Evolutionary conservation across 2,329 filamentous ascomycete genomes (phyloP), one percentile per base, ranked within the genome.

Genomic region (Byssoonygena ceratinophila): DNA sequence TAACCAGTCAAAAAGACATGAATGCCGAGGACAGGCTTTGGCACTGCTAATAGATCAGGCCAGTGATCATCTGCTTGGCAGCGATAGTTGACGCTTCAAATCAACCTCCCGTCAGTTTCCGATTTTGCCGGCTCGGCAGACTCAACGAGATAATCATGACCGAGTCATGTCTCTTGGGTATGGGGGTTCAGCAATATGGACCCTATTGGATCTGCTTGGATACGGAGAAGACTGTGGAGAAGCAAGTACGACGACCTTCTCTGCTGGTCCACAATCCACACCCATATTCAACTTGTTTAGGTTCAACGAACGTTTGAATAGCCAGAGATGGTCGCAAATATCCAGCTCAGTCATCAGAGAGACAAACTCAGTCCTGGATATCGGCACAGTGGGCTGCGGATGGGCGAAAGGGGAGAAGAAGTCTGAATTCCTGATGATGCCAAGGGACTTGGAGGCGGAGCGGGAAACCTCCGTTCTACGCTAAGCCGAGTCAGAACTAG

Each of bases 1-100:
- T 16, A 6, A 2, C 18, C 27, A 34, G 18, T n/a, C n/a, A 36
- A 36, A 31, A 8, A 16, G n/a, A 18, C 14, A 9, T 18, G n/a
- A 5, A 40, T 22, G 12, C 32, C 12, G 46, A 39, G 46, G 14
- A 16, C 32, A 11, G 2, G 9, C 8, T 48, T n/a, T 27, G 3
- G 3, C 4, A 1, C 37, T 2, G 32, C 36, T 22, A 41, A 16
- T 2, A 11, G 23, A 22, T 3, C 34, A 20, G 7, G 14, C 29
- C 39, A 37, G 40, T 25, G 49, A 51, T 44, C 39, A 20, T 37
- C 40, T 20, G 22, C 40, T 51, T 51, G 40, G 49, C 40, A 12
- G 29, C 12, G 11, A 50, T 22, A 31, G 6, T 39, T n/a, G 16
- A 39, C 16, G 9, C 8, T 36, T n/a, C 8, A 36, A 9, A n/a